Base-by-base conservation (phyloP, 2,329 filamentous ascomycete genomes). In the Sordariomycetes sp. region DNA sequence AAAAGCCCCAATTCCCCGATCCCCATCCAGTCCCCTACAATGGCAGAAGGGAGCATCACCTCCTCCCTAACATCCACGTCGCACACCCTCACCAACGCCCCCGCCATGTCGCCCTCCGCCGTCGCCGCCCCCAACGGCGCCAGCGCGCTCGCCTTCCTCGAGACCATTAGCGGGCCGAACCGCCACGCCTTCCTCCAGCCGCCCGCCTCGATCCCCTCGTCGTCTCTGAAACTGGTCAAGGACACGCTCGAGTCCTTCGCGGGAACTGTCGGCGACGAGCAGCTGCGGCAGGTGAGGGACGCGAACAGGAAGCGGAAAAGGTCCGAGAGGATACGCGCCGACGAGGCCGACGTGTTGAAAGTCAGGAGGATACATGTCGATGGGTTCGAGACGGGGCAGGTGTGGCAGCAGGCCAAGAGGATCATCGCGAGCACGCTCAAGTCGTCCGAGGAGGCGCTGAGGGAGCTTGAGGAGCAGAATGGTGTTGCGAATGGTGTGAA, bases 391-490 rank as follows among this genome's bases (percentile, higher is more conserved):
- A 85, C 88, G 12, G 82, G 85, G 22, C 92, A 97, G 70, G 85
- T 99, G 51, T 99, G 92, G 88, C 89, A 96, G 70, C 94, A 99
- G 73, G 87, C 90, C 10, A 86, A 85, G 65, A 83, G 88, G 64
- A 89, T 97, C 22, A 84, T 97, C 58, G 79, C 70, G 13, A 76
- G 77, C 53, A 71, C 79, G 12, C 63, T 82, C 52, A 69, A 72
- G 50, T 76, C 80, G 61, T 76, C 78, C 0, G 70, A 75, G 53
- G 68, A 71, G 6, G 65, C 72, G 3, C 65, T 83, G 17, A 68
- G 72, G 54, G 77, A 78, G 61, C 65, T 84, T 35, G 73, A 79
- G 63, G 74, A 75, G 59, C 66, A 63, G 22, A 66, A 87, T 61
- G 81, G 84, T 53, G 61, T 62, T n/a, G 63, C 65, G 15, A 45